Evolutionary conservation across 805 yeast species (phyloP).

Genomic region (Blastobotrys robertii): DNA sequence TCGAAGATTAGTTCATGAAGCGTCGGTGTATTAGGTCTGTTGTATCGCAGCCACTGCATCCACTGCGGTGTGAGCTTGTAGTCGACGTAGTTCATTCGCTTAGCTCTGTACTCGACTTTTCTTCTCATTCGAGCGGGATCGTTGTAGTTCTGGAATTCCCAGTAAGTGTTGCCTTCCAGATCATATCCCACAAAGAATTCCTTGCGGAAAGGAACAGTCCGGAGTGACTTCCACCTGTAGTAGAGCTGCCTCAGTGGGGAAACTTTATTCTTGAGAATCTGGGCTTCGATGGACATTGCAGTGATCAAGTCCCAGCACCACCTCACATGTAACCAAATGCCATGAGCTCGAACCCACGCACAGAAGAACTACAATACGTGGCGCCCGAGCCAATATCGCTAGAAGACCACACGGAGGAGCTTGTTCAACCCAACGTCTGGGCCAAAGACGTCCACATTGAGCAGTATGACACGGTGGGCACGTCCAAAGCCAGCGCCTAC

Average conservation of each 20-base stretch:
- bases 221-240: slow-evolving; percentile 50
- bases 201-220: slow-evolving; percentile 58
- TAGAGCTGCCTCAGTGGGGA: slow-evolving; percentile 41
- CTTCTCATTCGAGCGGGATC: slow-evolving; percentile 46
- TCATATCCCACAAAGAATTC: slow-evolving; percentile 65
- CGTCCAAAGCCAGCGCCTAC: slow-evolving; percentile 29
- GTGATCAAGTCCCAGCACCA: too few species aligned
- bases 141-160: slow-evolving; percentile 62
- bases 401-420: slow-evolving; percentile 2
- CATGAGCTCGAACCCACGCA: too few species aligned
- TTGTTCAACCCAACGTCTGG: slow-evolving; percentile 24
- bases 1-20: slow-evolving; percentile 53
- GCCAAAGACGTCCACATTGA: slow-evolving; percentile 32
- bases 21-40: slow-evolving; percentile 51
- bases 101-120: slow-evolving; percentile 46
- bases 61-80: slow-evolving; percentile 50
- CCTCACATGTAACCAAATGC: too few species aligned
- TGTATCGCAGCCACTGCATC: slow-evolving; percentile 70
- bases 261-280: slow-evolving; percentile 37
- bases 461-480: slow-evolving; percentile 33
- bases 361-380: slow-evolving; percentile 3
- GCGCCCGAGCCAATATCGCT: slow-evolving; percentile 17
- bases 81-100: slow-evolving; percentile 42
- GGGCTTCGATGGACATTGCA: too few species aligned
- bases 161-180: slow-evolving; percentile 73